These are phyloP conservation scores for Withania somnifera DNA, from an alignment of 305 asterid genomes.

Conservation along the genomic window DNA sequence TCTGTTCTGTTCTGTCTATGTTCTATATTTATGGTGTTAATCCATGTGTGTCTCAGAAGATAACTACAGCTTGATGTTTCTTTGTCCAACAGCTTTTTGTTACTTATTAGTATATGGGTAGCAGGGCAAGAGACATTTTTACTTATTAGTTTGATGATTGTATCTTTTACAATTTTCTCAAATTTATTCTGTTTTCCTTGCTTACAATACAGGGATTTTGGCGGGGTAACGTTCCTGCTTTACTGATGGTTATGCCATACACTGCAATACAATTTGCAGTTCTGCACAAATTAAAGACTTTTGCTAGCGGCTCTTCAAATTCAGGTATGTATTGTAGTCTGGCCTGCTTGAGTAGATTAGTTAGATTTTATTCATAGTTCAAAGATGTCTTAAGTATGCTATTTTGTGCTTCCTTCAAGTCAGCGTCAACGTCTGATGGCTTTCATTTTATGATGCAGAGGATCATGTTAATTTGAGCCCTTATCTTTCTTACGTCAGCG, in stretches of 20 bases:
- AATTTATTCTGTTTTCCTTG: not conserved
- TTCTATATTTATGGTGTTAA: not conserved
- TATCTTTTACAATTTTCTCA: not conserved
- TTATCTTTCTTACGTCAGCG: conserved; percentile 72
- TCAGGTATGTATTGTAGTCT: conserved; percentile 38
- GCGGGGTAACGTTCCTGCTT: conserved; percentile 96
- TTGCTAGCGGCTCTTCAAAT: conserved; percentile 82
- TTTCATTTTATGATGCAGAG: conserved; percentile 37
- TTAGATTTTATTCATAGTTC: not conserved
- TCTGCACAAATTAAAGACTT: conserved; percentile 63
- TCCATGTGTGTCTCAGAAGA: not conserved
- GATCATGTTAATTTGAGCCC: conserved; percentile 73
- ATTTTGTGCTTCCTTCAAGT: not conserved
- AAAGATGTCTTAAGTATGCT: not conserved
- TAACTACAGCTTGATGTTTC: no score
- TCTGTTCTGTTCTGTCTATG: not conserved
- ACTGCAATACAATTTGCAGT: conserved; percentile 87
- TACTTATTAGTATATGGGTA: not conserved
- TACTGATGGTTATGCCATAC: conserved; percentile 95
- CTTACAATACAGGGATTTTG: conserved; percentile 60
- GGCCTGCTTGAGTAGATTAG: not conserved
- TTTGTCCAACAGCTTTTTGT: no score
- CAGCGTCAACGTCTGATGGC: not conserved
- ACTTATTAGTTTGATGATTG: not conserved
- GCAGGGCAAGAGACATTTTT: not conserved